phyloP scores from a whole-genome alignment of 2,329 filamentous ascomycete genomes.

The Hymenotorrendiella dingleyae region DNA sequence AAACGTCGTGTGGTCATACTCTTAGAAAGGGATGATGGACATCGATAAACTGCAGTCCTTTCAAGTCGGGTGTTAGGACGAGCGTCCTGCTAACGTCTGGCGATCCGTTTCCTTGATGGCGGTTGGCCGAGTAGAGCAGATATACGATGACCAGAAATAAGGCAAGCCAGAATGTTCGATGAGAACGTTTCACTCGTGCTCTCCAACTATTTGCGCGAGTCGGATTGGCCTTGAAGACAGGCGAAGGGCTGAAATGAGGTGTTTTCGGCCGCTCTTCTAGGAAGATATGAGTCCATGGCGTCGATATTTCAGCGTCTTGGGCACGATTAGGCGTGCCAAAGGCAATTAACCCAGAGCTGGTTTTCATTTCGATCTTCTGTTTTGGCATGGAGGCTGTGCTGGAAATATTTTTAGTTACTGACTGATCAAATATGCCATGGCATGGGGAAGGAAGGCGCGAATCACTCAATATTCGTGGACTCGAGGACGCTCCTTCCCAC shows the following conservation, averaged over 20 bases:
- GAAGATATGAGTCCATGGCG: conserved; percentile 18
- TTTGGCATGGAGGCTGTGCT: no score
- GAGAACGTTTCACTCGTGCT: conserved; percentile 2
- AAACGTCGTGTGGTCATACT: conserved; percentile 5
- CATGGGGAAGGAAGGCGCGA: no score
- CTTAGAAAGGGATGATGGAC: conserved; percentile 19
- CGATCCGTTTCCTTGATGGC: no score
- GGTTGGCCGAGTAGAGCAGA: conserved; percentile 10
- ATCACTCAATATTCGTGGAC: no score
- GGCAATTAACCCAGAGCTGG: no score
- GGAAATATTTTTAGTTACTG: no score
- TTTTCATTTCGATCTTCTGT: no score
- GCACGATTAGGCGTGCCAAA: conserved; percentile 8
- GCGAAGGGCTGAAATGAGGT: conserved; percentile 6
- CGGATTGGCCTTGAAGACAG: background rate
- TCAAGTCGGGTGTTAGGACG: conserved; percentile 1
- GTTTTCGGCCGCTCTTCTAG: conserved; percentile 15
- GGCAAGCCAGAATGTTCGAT: conserved; percentile 7
- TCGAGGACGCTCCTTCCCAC: no score
- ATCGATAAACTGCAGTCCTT: conserved; percentile 20
- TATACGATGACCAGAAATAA: conserved; percentile 4
- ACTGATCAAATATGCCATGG: no score
- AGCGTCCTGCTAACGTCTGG: conserved; percentile 1
- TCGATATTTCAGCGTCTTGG: conserved; percentile 7
- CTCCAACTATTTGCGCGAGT: background rate